Evolutionary conservation across 1,139 yeast genomes (phyloP).

Genomic region (Kodamaea derodonti): DNA sequence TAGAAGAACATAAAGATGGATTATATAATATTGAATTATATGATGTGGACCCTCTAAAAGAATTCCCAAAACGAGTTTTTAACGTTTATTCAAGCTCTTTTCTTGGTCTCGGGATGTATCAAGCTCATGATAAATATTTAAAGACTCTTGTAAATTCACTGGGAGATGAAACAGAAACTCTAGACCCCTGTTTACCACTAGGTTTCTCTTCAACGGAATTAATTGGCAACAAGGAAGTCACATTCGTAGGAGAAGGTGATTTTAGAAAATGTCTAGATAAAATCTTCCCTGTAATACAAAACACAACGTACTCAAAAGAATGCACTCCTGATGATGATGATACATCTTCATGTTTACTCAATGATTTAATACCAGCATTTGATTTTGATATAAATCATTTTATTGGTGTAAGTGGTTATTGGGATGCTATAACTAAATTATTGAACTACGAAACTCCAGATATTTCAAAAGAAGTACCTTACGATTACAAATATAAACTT

Average conservation of each 20-base stretch:
- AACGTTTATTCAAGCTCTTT: conserved; percentile 68
- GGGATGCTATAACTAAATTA: conserved; percentile 63
- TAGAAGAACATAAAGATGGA: conserved; percentile 50
- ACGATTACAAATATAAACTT: conserved; percentile 31
- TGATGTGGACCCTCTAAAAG: neutral
- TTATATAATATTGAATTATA: conserved; percentile 47
- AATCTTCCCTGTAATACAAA: conserved; percentile 51
- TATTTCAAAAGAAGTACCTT: conserved; percentile 1
- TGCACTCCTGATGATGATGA: conserved; percentile 1
- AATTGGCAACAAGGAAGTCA: conserved; percentile 25
- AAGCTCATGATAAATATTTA: conserved; percentile 55
- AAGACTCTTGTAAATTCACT: conserved; percentile 27
- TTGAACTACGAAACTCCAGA: conserved; percentile 22
- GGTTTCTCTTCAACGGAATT: conserved; percentile 28
- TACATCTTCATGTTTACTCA: conserved; percentile 40
- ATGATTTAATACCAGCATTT: conserved; percentile 59
- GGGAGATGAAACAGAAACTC: conserved; percentile 7
- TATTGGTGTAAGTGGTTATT: conserved; percentile 78
- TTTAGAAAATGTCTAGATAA: conserved; percentile 50
- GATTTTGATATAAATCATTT: conserved; percentile 67
- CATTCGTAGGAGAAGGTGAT: conserved; percentile 58
- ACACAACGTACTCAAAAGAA: conserved; percentile 23
- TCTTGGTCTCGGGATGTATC: conserved; percentile 73
- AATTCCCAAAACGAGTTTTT: conserved; percentile 18
- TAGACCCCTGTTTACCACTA: conserved; percentile 65